phyloP scores from a whole-genome alignment of 352 stramenopile genomes.

The Aphanomyces invadans region DNA sequence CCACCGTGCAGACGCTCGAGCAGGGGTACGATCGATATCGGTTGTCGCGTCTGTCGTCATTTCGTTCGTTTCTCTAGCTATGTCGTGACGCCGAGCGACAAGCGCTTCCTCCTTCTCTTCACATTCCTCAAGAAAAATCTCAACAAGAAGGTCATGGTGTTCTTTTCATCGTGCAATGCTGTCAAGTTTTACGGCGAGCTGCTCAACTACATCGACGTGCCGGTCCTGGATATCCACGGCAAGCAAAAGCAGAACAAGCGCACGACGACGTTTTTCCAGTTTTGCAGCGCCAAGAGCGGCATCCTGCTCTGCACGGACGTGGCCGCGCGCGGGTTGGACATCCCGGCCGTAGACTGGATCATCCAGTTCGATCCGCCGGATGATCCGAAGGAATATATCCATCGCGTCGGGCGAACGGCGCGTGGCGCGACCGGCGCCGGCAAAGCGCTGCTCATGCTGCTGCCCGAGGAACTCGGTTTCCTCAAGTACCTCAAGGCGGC shows the following conservation, averaged over 20 bases:
- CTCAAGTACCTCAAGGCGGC: conserved; percentile 96
- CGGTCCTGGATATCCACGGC: conserved; percentile 98
- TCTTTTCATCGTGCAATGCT: conserved; percentile 87
- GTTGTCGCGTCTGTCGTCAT: background rate
- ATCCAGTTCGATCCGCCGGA: conserved; percentile 99
- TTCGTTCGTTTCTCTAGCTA: conserved; percentile 64
- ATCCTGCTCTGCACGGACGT: conserved; percentile 98
- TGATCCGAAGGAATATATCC: conserved; percentile 99
- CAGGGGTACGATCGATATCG: conserved; percentile 74
- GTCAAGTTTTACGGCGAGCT: conserved; percentile 99
- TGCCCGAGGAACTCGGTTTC: conserved; percentile 97
- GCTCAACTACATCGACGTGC: conserved; percentile 99
- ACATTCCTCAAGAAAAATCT: conserved; percentile 99
- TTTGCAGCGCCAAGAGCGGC: conserved; percentile 95
- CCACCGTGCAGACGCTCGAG: conserved; percentile 92
- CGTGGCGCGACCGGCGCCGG: conserved; percentile 85
- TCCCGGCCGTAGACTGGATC: conserved; percentile 98
- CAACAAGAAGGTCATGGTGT: conserved; percentile 99
- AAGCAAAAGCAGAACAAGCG: conserved; percentile 99
- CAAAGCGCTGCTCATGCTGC: conserved; percentile 96
- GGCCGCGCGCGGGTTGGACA: conserved; percentile 95
- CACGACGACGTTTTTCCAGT: conserved; percentile 99
- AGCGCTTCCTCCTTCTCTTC: conserved; percentile 98
- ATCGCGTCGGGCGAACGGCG: conserved; percentile 80
- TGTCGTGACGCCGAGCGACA: conserved; percentile 95